These are phyloP conservation scores for Selenicereus undatus DNA, from an alignment of 148 eudicot genomes.

Conservation along the genomic window DNA sequence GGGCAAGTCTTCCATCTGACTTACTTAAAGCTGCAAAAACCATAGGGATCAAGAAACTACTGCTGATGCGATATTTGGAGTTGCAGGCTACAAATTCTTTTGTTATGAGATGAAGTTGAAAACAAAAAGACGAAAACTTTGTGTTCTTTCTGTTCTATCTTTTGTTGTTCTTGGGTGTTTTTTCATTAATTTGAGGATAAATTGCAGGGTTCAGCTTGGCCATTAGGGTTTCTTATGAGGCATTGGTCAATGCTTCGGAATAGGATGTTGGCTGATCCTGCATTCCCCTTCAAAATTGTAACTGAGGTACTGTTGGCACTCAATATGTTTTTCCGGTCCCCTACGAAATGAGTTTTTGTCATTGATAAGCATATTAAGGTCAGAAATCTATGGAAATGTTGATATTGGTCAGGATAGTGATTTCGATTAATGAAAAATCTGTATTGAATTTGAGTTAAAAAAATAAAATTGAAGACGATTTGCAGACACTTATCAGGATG, in stretches of 20 bases:
- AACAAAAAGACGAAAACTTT: no score
- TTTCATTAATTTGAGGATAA: background rate
- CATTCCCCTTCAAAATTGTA: slow-evolving; percentile 86
- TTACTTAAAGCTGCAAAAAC: slow-evolving; percentile 54
- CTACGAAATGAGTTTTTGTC: background rate
- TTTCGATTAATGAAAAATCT: background rate
- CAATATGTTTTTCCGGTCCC: background rate
- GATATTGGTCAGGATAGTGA: background rate
- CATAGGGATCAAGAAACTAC: slow-evolving; percentile 43
- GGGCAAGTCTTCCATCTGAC: slow-evolving; percentile 47
- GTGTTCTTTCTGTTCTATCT: background rate
- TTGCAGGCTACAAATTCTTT: slow-evolving; percentile 38
- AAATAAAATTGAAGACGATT: background rate
- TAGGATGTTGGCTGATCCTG: slow-evolving; percentile 82
- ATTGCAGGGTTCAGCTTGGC: slow-evolving; percentile 66
- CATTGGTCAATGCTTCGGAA: slow-evolving; percentile 64
- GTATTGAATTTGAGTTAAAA: background rate
- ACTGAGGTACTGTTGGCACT: slow-evolving; percentile 49
- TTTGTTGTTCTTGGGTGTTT: background rate
- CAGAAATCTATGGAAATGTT: background rate
- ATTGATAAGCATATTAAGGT: slow-evolving; percentile 28
- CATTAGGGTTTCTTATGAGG: slow-evolving; percentile 67
- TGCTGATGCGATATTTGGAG: slow-evolving; percentile 49
- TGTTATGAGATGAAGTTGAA: background rate
- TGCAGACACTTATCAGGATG: background rate